Base-by-base conservation (phyloP, 768 basidiomycete genomes). In the Cystofilobasidium capitatum region DNA sequence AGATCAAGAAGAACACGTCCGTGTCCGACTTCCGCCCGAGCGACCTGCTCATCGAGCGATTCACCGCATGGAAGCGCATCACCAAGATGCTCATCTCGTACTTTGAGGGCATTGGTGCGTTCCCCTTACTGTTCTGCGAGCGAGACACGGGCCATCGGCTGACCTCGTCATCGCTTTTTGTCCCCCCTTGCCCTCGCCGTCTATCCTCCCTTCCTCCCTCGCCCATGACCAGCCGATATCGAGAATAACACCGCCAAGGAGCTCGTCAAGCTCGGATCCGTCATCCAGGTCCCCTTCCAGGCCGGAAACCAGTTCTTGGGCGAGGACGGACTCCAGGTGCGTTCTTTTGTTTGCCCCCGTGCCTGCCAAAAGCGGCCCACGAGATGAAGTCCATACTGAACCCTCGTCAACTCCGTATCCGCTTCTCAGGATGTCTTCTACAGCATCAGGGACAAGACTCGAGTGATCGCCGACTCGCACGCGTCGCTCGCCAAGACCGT, bases 271-370 rank as follows among this genome's bases (percentile, higher is more conserved):
- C 85, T 99, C 51, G 88, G 89, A 13, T 91, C 87, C 1, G 90
- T 98, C 69, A 94, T 99, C 69, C 94, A 99, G 76, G 94, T 98
- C 0, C 96, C 96, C 0, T 98, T 99, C 80, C 81, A 87, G 40
- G 84, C 89, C 3, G 93, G 92, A 9, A 94, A 96, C 78, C 94
- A 98, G 80, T 99, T 99, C 75, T 81, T 99, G 5, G 96, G 96
- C n/a, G 92, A 98, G 77, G 90, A 89, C 16, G 94, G 96, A 58
- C 80, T 99, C 58, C 91, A 93, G 83, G 71, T 70, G 29, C 24
- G 44, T 51, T 35, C 16, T 13, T 17, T 31, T 45, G 16, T 9
- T 29, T 2, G 47, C 33, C 54, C 47, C 22, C 24, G 35, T n/a
- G 13, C 20, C 33, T 36, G 59, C 39, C 35, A 7, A 2, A 22